A percentile compares a stretch with the other conserved stretches of the same genome.
These are phyloP conservation scores for Coprinopsis sp. DNA, from an alignment of 768 basidiomycete genomes.

Conservation along the genomic window DNA sequence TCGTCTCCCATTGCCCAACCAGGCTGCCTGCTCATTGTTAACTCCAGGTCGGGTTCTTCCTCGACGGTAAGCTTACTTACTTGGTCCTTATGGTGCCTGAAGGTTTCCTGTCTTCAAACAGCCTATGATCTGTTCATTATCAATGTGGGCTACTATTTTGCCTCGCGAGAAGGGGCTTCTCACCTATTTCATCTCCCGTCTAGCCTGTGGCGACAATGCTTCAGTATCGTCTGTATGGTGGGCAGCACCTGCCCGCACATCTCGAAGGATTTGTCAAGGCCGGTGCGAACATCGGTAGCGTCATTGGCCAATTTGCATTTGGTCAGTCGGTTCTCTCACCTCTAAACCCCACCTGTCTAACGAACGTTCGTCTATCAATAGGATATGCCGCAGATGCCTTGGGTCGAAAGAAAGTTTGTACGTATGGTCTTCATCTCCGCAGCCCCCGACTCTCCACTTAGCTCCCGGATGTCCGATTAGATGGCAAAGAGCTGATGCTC, in stretches of 20 bases:
- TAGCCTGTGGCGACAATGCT: slow-evolving; percentile 85
- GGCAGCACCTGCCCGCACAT: slow-evolving; percentile 44
- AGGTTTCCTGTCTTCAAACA: too few relatives aligned
- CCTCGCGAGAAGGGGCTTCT: too few relatives aligned
- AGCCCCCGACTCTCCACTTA: neutral
- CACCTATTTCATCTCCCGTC: slow-evolving; percentile 66
- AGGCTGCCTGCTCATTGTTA: too few relatives aligned
- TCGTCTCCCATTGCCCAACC: too few relatives aligned
- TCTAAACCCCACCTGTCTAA: neutral
- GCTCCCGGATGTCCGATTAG: slow-evolving; percentile 24
- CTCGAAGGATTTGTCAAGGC: slow-evolving; percentile 62
- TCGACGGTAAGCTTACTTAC: too few relatives aligned
- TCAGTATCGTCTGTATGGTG: slow-evolving; percentile 96
- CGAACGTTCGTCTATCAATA: slow-evolving; percentile 13
- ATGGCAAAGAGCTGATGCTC: slow-evolving; percentile 76
- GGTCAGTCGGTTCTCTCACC: slow-evolving; percentile 30
- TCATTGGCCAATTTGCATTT: slow-evolving; percentile 64
- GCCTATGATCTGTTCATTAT: too few relatives aligned
- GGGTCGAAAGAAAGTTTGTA: slow-evolving; percentile 67
- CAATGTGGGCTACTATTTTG: too few relatives aligned
- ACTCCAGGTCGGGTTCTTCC: too few relatives aligned
- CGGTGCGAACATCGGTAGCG: slow-evolving; percentile 65
- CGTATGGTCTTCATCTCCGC: slow-evolving; percentile 5
- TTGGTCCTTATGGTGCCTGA: too few relatives aligned
- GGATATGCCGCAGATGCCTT: slow-evolving; percentile 63